Conservation (phyloP, 768 basidiomycete genomes). For the Myochromella boudieri region DNA sequence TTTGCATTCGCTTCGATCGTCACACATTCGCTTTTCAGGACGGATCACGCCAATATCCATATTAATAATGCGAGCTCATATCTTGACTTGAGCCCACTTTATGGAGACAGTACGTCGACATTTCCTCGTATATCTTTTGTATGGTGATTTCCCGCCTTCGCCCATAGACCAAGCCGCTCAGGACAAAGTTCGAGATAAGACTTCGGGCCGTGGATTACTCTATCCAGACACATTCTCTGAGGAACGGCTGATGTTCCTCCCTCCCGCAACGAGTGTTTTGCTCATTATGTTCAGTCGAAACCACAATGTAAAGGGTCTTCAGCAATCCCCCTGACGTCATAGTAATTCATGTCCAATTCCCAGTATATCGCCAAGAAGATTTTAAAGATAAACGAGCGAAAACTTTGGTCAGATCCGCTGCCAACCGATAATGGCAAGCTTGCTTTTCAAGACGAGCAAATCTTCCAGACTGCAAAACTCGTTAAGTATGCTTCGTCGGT, state of each 20-base stretch:
- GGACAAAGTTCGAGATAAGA: slow-evolving; percentile 46
- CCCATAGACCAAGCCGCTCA: slow-evolving; percentile 33
- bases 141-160: background rate
- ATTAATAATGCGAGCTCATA: slow-evolving; percentile 57
- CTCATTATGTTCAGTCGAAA: slow-evolving; percentile 58
- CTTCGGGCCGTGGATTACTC: slow-evolving; percentile 48
- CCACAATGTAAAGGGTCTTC: slow-evolving; percentile 45
- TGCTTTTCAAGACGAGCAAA: slow-evolving; percentile 49
- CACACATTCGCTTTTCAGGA: slow-evolving; percentile 54
- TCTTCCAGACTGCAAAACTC: slow-evolving; percentile 57
- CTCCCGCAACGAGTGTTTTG: slow-evolving; percentile 52
- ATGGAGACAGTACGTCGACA: slow-evolving; percentile 42
- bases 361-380: slow-evolving; percentile 53
- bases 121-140: background rate
- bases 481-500: slow-evolving; percentile 41
- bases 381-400: slow-evolving; percentile 54
- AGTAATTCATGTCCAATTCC: background rate
- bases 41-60: slow-evolving; percentile 38
- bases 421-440: slow-evolving; percentile 24
- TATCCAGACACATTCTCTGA: slow-evolving; percentile 57
- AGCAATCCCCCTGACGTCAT: background rate
- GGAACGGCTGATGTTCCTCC: slow-evolving; percentile 48
- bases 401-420: slow-evolving; percentile 43
- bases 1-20: slow-evolving; percentile 60
- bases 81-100: slow-evolving; percentile 56